Conservation (phyloP, 768 basidiomycete species). For the Trametes maxima region DNA sequence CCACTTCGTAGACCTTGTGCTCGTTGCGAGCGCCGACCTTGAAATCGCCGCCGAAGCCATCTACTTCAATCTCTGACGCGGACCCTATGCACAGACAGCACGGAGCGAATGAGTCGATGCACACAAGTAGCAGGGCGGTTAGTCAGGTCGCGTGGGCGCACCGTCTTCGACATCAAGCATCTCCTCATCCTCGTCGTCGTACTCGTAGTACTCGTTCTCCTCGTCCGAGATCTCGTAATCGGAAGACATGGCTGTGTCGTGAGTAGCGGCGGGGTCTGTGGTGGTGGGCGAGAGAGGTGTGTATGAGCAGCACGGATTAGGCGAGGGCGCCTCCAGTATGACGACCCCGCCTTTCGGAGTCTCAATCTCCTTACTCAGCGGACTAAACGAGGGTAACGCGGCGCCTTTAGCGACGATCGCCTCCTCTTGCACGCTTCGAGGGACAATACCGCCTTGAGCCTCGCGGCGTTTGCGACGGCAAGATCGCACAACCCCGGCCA, state of each 20-base stretch:
- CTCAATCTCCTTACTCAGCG: slow-evolving; percentile 6
- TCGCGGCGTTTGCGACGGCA: no score
- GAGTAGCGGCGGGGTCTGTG: background rate
- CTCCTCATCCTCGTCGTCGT: slow-evolving; percentile 73
- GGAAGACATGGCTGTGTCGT: slow-evolving; percentile 47
- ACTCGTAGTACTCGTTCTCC: slow-evolving; percentile 64
- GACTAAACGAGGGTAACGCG: background rate
- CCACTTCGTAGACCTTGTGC: slow-evolving; percentile 80
- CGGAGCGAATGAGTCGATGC: slow-evolving; percentile 23
- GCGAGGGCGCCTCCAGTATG: slow-evolving; percentile 14
- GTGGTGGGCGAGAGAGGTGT: slow-evolving; percentile 1
- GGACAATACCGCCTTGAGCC: no score
- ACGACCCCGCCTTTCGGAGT: slow-evolving; percentile 12
- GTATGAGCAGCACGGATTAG: slow-evolving; percentile 17
- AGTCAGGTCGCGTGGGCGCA: slow-evolving; percentile 31
- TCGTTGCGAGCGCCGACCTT: slow-evolving; percentile 55
- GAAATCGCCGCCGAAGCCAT: slow-evolving; percentile 65
- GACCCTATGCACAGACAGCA: slow-evolving; percentile 35
- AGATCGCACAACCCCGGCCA: no score
- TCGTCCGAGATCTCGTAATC: slow-evolving; percentile 76
- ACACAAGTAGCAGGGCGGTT: slow-evolving; percentile 25
- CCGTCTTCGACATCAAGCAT: slow-evolving; percentile 62
- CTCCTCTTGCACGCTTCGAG: no score
- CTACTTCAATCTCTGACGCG: slow-evolving; percentile 67
- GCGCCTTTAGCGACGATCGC: no score